Conservation (phyloP, 352 stramenopile genomes). For the Globisporangium sylvaticum region DNA sequence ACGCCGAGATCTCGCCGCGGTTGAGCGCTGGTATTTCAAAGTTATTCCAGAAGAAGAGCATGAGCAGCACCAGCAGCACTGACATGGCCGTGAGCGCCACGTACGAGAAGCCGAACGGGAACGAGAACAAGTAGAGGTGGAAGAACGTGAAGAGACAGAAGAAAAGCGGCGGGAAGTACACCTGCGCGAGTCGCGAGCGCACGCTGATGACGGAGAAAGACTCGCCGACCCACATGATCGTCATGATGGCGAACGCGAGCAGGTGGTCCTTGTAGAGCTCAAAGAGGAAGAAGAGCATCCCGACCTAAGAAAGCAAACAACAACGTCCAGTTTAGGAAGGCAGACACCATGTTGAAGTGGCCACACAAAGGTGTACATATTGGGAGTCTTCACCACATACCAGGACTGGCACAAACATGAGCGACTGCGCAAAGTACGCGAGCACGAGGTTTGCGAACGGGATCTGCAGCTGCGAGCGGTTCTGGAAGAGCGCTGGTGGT, state of each 20-base stretch:
- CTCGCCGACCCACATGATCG: constrained; percentile 87
- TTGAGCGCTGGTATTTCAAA: constrained; percentile 62
- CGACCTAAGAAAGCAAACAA: constrained; percentile 46
- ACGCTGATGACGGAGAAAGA: constrained; percentile 89
- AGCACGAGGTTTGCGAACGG: constrained; percentile 77
- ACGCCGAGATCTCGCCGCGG: constrained; percentile 35
- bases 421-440: constrained; percentile 87
- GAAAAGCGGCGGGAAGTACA: constrained; percentile 90
- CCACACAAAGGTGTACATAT: not conserved
- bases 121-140: constrained; percentile 94
- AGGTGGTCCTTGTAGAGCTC: constrained; percentile 93
- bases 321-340: not conserved
- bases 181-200: constrained; percentile 53
- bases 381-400: constrained; percentile 22
- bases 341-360: too few relatives aligned
- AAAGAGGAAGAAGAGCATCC: constrained; percentile 95
- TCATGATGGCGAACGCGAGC: constrained; percentile 88
- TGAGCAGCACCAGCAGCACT: constrained; percentile 43
- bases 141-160: constrained; percentile 94
- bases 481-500: constrained; percentile 77
- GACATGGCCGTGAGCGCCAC: constrained; percentile 55
- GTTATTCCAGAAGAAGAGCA: constrained; percentile 69
- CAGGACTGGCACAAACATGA: constrained; percentile 94
- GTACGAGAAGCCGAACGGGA: constrained; percentile 92
- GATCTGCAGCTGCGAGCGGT: constrained; percentile 65